Conservation (phyloP, 228 moss, liverwort and hornwort genomes). For the Sphagnum magellanicum region DNA sequence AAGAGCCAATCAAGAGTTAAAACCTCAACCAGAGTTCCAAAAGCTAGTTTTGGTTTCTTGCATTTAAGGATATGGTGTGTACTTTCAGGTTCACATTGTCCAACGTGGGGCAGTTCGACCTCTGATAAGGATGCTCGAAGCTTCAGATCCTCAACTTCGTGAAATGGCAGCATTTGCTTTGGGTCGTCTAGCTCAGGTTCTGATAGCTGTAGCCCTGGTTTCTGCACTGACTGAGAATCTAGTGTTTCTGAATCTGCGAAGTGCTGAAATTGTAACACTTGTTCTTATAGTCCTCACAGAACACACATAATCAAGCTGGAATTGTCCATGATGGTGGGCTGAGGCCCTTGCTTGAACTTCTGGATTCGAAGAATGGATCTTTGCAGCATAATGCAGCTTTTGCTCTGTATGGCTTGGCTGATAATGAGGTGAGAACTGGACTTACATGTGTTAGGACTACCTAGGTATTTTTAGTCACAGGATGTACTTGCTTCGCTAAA, state of each 20-base stretch:
- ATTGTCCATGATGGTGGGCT: conserved; percentile 99
- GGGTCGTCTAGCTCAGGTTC: conserved; percentile 98
- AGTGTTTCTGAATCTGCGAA: too few relatives aligned
- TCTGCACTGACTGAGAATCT: neutral
- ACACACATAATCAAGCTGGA: conserved; percentile 99
- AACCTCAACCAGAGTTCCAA: too few relatives aligned
- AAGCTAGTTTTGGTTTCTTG: too few relatives aligned
- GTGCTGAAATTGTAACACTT: conserved; percentile 35
- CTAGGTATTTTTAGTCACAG: neutral
- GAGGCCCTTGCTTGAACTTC: conserved; percentile 86
- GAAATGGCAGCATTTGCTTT: conserved; percentile 99
- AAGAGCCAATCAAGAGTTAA: too few relatives aligned
- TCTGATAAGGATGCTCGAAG: conserved; percentile 95
- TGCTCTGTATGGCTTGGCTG: conserved; percentile 96
- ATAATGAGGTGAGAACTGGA: conserved; percentile 70
- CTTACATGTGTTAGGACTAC: too few relatives aligned
- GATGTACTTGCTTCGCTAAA: too few relatives aligned
- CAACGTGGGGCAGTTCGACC: conserved; percentile 97
- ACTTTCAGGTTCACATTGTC: conserved; percentile 83
- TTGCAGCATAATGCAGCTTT: conserved; percentile 97
- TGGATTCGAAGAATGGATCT: conserved; percentile 95
- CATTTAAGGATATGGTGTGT: neutral
- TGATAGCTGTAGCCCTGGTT: conserved; percentile 24
- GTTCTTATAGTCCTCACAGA: conserved; percentile 97
- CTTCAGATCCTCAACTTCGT: conserved; percentile 88